Percentiles rank a stretch among this genome's conserved stretches.
These are phyloP conservation scores for Garcia nutans DNA, from an alignment of 345 rosid genomes.

Conservation along the genomic window DNA sequence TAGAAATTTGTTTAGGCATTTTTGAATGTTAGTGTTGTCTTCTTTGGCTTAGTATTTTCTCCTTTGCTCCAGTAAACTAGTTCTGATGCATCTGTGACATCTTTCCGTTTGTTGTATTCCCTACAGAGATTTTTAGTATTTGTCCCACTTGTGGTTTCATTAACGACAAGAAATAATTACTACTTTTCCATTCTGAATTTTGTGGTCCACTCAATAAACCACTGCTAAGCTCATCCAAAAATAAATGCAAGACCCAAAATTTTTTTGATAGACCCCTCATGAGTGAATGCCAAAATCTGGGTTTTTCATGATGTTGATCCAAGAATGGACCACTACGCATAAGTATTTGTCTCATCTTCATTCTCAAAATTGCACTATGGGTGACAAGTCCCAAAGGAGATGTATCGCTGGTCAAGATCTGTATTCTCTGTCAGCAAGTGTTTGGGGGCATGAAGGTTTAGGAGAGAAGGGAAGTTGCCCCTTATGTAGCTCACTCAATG, in stretches of 20 bases:
- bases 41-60: background rate
- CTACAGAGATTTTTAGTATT: constrained; percentile 5
- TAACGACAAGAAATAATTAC: background rate
- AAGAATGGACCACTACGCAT: constrained; percentile 31
- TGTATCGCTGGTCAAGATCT: too few relatives aligned
- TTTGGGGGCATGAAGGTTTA: too few relatives aligned
- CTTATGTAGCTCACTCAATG: too few relatives aligned
- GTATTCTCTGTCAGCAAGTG: too few relatives aligned
- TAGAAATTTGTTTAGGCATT: background rate
- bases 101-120: constrained; percentile 11
- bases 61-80: background rate
- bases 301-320: constrained; percentile 12
- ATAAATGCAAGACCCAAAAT: background rate
- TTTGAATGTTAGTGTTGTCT: background rate
- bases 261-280: constrained; percentile 21
- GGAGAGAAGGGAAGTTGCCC: too few relatives aligned
- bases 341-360: background rate
- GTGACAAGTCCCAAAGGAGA: background rate
- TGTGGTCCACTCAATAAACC: constrained; percentile 29
- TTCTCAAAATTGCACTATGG: background rate
- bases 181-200: background rate
- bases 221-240: constrained; percentile 6
- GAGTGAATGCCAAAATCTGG: constrained; percentile 12
- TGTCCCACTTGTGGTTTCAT: background rate
- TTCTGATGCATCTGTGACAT: background rate